phyloP scores from a whole-genome alignment of 2,329 filamentous ascomycete species.

The Nemania serpens region DNA sequence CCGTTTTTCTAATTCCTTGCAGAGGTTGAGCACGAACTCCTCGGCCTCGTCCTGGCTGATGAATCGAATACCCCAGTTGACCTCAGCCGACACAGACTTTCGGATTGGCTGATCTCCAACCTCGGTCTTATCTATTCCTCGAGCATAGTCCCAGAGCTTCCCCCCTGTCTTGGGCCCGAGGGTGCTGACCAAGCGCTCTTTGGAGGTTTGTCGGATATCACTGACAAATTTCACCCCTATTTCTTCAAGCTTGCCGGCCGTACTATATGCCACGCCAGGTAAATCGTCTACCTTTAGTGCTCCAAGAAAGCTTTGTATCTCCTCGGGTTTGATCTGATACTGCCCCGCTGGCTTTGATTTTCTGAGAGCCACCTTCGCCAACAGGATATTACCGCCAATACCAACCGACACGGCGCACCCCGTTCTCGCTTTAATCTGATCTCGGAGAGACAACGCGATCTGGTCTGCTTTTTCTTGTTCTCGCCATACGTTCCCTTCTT shows the following conservation, averaged over 20 bases:
- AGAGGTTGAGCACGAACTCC: constrained; percentile 84
- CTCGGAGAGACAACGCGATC: constrained; percentile 69
- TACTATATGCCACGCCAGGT: constrained; percentile 90
- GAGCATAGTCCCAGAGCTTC: constrained; percentile 86
- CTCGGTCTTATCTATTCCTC: constrained; percentile 83
- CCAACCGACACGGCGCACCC: constrained; percentile 90
- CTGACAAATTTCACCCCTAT: constrained; percentile 81
- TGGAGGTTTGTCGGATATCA: constrained; percentile 77
- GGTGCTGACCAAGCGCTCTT: constrained; percentile 72
- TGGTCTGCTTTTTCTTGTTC: constrained; percentile 80
- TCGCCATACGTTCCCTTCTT: constrained; percentile 71
- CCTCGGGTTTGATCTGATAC: constrained; percentile 82
- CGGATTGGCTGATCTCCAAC: constrained; percentile 84
- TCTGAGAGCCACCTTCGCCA: constrained; percentile 87
- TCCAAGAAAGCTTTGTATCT: constrained; percentile 76
- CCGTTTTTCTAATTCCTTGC: constrained; percentile 80
- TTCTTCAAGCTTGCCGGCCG: constrained; percentile 85
- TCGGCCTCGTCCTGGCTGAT: constrained; percentile 90
- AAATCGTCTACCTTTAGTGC: constrained; percentile 78
- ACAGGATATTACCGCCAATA: constrained; percentile 86
- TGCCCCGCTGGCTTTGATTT: constrained; percentile 96
- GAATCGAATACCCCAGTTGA: constrained; percentile 98
- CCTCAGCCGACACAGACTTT: constrained; percentile 95
- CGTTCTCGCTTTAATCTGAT: constrained; percentile 73
- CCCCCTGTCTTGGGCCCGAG: constrained; percentile 93